These are phyloP conservation scores for Chlamydomonas schloesseri DNA, from an alignment of 139 green algal species.

Conservation along the genomic window DNA sequence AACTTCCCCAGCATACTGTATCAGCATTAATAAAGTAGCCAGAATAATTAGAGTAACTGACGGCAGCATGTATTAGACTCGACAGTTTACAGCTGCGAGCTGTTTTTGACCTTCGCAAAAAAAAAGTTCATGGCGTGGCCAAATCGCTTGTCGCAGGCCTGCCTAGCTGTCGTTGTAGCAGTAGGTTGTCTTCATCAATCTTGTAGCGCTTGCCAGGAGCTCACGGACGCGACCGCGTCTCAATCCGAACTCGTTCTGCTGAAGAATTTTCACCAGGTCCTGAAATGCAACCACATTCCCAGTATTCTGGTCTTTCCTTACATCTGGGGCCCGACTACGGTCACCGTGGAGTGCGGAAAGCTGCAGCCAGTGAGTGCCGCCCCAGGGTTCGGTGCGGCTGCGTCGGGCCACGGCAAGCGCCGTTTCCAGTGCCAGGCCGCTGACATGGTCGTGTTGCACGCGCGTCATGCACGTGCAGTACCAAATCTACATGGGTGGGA, in stretches of 20 bases:
- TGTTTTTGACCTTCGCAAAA: too few species aligned
- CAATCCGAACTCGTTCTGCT: neutral
- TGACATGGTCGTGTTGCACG: neutral
- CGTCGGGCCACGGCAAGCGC: too few species aligned
- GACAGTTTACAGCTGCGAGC: too few species aligned
- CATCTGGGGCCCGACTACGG: constrained; percentile 33
- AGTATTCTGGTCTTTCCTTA: constrained; percentile 35
- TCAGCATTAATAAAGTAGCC: too few species aligned
- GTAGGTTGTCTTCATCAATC: neutral
- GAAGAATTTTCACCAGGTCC: constrained; percentile 11
- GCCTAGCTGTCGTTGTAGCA: too few species aligned
- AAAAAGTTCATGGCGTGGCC: too few species aligned
- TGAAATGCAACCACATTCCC: constrained; percentile 11
- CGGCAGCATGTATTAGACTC: too few species aligned
- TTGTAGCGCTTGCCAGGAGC: neutral
- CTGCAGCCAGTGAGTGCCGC: constrained; percentile 16
- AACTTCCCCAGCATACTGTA: too few species aligned
- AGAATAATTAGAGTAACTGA: too few species aligned
- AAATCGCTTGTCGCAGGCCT: too few species aligned
- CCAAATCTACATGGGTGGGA: neutral
- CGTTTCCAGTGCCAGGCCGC: too few species aligned
- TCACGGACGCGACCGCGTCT: neutral
- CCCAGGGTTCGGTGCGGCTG: constrained; percentile 6
- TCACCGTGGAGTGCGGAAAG: constrained; percentile 41
- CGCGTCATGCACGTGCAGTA: constrained; percentile 1